These are phyloP conservation scores for Kwoniella botswanensis DNA, from an alignment of 768 basidiomycete species.

Conservation along the genomic window DNA sequence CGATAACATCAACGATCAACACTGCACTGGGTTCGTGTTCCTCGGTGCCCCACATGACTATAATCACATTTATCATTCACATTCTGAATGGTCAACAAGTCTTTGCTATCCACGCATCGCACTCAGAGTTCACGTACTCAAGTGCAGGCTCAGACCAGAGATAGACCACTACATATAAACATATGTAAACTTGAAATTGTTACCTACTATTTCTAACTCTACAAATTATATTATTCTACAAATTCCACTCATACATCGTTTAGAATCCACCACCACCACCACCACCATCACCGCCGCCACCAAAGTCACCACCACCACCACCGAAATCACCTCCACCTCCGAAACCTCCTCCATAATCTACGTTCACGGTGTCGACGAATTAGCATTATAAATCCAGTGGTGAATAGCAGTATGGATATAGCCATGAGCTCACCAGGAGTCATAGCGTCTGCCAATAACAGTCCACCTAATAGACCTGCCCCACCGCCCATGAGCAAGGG, in stretches of 20 bases:
- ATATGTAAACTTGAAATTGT: neutral
- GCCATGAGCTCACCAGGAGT: slow-evolving; percentile 8
- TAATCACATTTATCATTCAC: too few relatives aligned
- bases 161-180: neutral
- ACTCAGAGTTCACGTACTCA: too few relatives aligned
- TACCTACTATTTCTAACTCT: neutral
- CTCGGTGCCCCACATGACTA: too few relatives aligned
- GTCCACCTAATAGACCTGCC: slow-evolving; percentile 35
- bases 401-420: neutral
- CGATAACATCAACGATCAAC: too few relatives aligned
- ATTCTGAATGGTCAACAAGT: too few relatives aligned
- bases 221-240: neutral
- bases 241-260: neutral
- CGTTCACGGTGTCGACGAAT: neutral
- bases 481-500: slow-evolving; percentile 27
- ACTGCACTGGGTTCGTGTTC: neutral
- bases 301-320: slow-evolving; percentile 18
- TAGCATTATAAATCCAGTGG: neutral
- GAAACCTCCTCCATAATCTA: slow-evolving; percentile 28
- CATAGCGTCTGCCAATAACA: slow-evolving; percentile 26
- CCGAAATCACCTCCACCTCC: slow-evolving; percentile 32
- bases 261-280: slow-evolving; percentile 15
- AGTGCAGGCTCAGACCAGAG: too few relatives aligned
- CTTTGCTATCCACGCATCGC: too few relatives aligned
- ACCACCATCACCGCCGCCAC: slow-evolving; percentile 14